A percentile compares a stretch with the other conserved stretches of the same genome.
These are phyloP conservation scores for Diplocarpon rosae DNA, from an alignment of 2,329 filamentous ascomycete genomes.

Conservation along the genomic window DNA sequence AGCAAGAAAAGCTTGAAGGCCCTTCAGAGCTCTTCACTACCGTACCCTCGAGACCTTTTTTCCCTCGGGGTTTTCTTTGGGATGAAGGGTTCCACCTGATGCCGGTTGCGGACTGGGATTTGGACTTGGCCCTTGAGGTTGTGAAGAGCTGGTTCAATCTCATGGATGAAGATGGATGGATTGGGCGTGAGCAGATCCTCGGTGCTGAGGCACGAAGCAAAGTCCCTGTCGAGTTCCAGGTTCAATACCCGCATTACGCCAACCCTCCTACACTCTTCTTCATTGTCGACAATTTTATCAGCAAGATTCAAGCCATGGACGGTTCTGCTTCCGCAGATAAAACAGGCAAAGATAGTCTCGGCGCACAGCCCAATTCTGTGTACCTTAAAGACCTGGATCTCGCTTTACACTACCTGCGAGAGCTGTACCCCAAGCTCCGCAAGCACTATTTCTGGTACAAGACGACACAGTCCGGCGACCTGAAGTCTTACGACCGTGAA, in stretches of 20 bases:
- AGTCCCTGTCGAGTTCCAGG: slow-evolving; percentile 84
- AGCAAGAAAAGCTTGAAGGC: slow-evolving; percentile 60
- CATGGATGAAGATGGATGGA: slow-evolving; percentile 97
- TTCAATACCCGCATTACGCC: slow-evolving; percentile 94
- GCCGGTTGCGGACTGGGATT: slow-evolving; percentile 87
- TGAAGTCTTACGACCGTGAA: slow-evolving; percentile 83
- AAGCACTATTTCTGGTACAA: slow-evolving; percentile 93
- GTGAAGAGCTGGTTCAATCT: slow-evolving; percentile 92
- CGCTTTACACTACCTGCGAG: slow-evolving; percentile 59
- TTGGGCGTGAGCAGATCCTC: slow-evolving; percentile 89
- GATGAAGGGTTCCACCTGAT: slow-evolving; percentile 95
- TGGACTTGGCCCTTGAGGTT: slow-evolving; percentile 77
- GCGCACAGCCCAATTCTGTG: slow-evolving; percentile 42
- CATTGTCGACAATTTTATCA: slow-evolving; percentile 72
- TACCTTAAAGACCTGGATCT: slow-evolving; percentile 58
- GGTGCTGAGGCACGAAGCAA: slow-evolving; percentile 88
- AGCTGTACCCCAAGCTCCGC: slow-evolving; percentile 76
- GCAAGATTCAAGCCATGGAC: slow-evolving; percentile 54
- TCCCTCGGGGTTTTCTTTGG: slow-evolving; percentile 93
- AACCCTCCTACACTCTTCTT: slow-evolving; percentile 95
- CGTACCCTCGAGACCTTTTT: slow-evolving; percentile 88
- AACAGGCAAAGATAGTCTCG: slow-evolving; percentile 33
- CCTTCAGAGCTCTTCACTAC: slow-evolving; percentile 84
- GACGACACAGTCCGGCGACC: slow-evolving; percentile 78
- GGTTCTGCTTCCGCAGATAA: slow-evolving; percentile 36